A percentile compares a stretch with the other conserved stretches of the same genome.
Conservation (phyloP, 805 yeast species). For the Cyberlindnera maritima region DNA sequence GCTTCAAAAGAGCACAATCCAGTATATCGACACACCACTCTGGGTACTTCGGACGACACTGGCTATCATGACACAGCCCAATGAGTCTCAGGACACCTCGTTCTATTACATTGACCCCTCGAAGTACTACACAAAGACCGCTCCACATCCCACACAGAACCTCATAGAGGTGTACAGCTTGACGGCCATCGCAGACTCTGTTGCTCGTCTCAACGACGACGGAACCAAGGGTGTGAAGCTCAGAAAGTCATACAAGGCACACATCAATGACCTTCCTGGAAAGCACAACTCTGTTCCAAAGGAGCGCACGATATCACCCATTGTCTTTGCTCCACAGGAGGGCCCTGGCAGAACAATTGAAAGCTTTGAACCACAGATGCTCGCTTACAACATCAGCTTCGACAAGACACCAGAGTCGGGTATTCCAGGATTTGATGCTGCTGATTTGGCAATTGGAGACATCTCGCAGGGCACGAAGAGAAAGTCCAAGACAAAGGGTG, state of each 20-base stretch:
- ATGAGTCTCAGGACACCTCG: slow-evolving; percentile 19
- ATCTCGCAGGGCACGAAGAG: slow-evolving; percentile 31
- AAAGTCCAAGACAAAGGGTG: slow-evolving; percentile 35
- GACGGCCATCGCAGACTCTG: slow-evolving; percentile 65
- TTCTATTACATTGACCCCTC: slow-evolving; percentile 41
- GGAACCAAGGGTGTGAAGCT: slow-evolving; percentile 91
- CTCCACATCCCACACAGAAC: slow-evolving; percentile 73
- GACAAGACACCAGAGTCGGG: slow-evolving; percentile 68
- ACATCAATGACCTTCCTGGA: slow-evolving; percentile 82
- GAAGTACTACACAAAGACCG: slow-evolving; percentile 33
- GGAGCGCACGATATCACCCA: slow-evolving; percentile 36
- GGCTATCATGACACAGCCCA: slow-evolving; percentile 15
- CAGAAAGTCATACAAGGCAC: slow-evolving; percentile 93
- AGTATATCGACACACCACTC: too few relatives aligned
- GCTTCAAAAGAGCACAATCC: not conserved
- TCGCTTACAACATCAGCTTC: slow-evolving; percentile 51
- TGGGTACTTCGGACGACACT: too few relatives aligned
- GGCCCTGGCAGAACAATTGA: slow-evolving; percentile 45
- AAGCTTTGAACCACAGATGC: slow-evolving; percentile 46
- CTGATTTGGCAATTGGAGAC: slow-evolving; percentile 58
- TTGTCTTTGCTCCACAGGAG: slow-evolving; percentile 33
- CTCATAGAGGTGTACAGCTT: slow-evolving; percentile 68
- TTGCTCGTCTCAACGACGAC: slow-evolving; percentile 83
- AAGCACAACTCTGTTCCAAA: slow-evolving; percentile 61
- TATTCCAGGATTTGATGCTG: slow-evolving; percentile 72